Base-by-base conservation (phyloP, 1,284 basidiomycete genomes). In the Ceratobasidium papillatum region DNA sequence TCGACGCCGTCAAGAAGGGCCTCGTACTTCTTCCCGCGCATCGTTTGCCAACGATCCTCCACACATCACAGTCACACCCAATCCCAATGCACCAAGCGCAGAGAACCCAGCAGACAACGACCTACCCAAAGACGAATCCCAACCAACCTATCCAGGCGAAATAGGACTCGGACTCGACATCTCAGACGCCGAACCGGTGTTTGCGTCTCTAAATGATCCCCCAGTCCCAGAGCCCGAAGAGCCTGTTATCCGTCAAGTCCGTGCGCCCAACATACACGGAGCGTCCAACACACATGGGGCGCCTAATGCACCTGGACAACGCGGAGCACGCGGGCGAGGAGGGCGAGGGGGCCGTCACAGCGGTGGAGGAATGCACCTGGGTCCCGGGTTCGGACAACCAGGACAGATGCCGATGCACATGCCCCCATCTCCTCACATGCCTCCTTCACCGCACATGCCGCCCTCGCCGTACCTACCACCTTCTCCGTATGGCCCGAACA, bases 271-370 rank as follows among this genome's bases (percentile, higher is more conserved):
- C 30, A 32, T 43, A 9, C 68, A 72, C n/a, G n/a, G n/a, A n/a
- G 56, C 68, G 30, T 56, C 68, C 19, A 72, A 61, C 30, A 32
- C 56, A 9, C 68, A 72, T n/a, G n/a, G n/a, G n/a, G 56, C 68
- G 30, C 68, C 68, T 11, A 72, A 61, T 32, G 19, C 56, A 9
- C 68, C 61, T 49, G 27, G 27, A 2, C 27, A 14, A 32, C 68
- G 68, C 3, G 68, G 68, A 11, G 43, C 63, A 14, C 69, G 71
- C 14, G 71, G 71, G n/a, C 71, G 75, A 27, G 75, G 75, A 30
- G 72, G 71, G 32, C 34, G 71, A 17, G 71, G 71, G 9, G 61
- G 75, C 51, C 17, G 58, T 27, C 32, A 71, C n/a, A 47, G 63
- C 5, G 54, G 58, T 45, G 38, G 41, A 30, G 12, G 27, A 38